Conservation (phyloP, 1,284 basidiomycete genomes). For the Jaminaea rosea region DNA sequence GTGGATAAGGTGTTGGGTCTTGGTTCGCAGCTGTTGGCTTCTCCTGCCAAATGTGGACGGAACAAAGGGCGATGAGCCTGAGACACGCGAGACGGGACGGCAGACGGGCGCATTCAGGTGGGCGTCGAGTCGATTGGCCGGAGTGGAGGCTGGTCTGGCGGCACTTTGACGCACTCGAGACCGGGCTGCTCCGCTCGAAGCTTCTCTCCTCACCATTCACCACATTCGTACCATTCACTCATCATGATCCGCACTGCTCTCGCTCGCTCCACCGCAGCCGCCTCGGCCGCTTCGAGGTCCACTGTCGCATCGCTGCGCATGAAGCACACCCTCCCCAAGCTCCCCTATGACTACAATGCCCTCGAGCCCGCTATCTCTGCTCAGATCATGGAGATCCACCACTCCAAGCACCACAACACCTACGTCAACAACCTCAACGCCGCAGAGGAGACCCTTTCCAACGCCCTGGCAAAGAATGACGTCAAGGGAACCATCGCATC, state of each 20-base stretch:
- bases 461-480: conserved; percentile 34
- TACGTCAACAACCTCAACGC: conserved; percentile 45
- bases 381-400: conserved; percentile 46
- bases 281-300: conserved; percentile 8
- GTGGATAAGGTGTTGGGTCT: too few relatives aligned
- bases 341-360: conserved; percentile 37
- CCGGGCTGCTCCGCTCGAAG: too few relatives aligned
- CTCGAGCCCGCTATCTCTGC: conserved; percentile 43
- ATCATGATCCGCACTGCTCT: conserved; percentile 29
- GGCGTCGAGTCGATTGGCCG: too few relatives aligned
- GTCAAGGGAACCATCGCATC: conserved; percentile 27
- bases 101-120: too few relatives aligned
- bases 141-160: too few relatives aligned
- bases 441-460: conserved; percentile 34
- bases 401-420: conserved; percentile 46
- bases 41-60: too few relatives aligned
- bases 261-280: conserved; percentile 11
- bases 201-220: not conserved
- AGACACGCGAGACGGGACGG: too few relatives aligned
- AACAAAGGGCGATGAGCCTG: too few relatives aligned
- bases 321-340: conserved; percentile 46
- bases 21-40: too few relatives aligned
- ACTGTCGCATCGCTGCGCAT: conserved; percentile 15
- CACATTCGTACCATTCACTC: not conserved
- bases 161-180: too few relatives aligned